Conservation (phyloP, 2,329 filamentous ascomycete genomes). For the Aureobasidium subglaciale region DNA sequence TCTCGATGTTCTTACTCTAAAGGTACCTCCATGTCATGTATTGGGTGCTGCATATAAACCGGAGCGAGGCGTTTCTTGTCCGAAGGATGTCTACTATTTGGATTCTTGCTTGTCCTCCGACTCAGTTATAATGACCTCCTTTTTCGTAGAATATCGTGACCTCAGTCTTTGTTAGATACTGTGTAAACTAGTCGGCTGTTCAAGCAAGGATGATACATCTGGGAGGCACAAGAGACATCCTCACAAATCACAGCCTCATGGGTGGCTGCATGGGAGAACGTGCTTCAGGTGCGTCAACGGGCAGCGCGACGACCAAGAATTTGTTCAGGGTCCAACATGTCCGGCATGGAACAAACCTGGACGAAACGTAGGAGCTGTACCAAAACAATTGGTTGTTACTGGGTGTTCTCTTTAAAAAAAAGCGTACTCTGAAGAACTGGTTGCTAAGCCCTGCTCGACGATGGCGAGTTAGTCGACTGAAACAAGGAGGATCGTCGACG, state of each 20-base stretch:
- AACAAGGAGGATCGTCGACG: constrained; percentile 6
- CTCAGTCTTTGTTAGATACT: no score
- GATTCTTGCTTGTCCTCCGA: background rate
- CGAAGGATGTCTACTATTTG: background rate
- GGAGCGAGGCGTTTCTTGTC: constrained; percentile 8
- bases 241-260: background rate
- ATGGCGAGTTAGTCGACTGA: background rate
- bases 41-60: constrained; percentile 4
- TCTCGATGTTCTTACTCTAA: background rate
- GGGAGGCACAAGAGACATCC: background rate
- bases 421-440: no score
- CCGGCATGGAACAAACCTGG: background rate
- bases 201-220: no score
- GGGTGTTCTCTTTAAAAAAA: no score
- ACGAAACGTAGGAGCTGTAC: background rate
- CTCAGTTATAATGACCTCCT: background rate
- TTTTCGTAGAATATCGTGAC: background rate
- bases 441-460: background rate
- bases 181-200: no score
- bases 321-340: background rate
- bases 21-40: constrained; percentile 9
- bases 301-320: background rate
- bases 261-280: background rate
- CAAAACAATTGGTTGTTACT: background rate
- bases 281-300: background rate